These are phyloP conservation scores for Backusella westeae DNA, from an alignment of 192 early-diverging fungal species.

Conservation along the genomic window DNA sequence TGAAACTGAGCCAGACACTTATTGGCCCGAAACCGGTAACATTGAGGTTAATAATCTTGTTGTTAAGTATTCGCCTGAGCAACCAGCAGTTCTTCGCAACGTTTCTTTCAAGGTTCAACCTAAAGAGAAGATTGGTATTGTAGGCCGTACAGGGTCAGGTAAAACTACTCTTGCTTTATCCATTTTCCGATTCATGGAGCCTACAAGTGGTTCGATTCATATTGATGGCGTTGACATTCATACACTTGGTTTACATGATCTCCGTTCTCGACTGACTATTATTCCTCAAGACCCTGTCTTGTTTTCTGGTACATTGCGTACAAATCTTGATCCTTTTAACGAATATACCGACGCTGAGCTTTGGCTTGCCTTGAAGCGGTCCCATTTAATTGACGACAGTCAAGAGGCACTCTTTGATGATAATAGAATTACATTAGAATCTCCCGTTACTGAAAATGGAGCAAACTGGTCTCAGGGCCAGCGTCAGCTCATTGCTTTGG, in stretches of 20 bases:
- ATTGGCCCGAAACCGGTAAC: conserved; percentile 36
- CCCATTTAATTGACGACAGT: background rate
- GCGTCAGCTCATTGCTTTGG: conserved; percentile 57
- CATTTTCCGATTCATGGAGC: conserved; percentile 51
- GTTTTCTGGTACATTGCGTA: conserved; percentile 47
- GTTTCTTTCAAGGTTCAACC: conserved; percentile 38
- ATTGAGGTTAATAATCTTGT: conserved; percentile 36
- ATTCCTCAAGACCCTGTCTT: conserved; percentile 87
- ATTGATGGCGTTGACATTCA: conserved; percentile 77
- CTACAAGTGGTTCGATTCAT: conserved; percentile 41
- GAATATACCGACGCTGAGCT: conserved; percentile 54
- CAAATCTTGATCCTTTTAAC: conserved; percentile 71
- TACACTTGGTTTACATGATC: conserved; percentile 59
- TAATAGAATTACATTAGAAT: conserved; percentile 33
- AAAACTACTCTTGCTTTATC: conserved; percentile 46
- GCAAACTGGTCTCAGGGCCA: conserved; percentile 61
- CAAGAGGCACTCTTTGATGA: conserved; percentile 13
- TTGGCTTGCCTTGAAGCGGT: conserved; percentile 47
- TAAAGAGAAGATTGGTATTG: conserved; percentile 47
- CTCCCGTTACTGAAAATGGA: conserved; percentile 46
- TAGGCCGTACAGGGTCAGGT: conserved; percentile 54
- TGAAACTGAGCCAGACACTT: background rate
- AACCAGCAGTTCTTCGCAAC: conserved; percentile 44
- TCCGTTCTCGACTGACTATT: conserved; percentile 73
- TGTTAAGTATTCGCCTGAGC: conserved; percentile 37